A percentile compares a stretch with the other conserved stretches of the same genome.
Conservation (phyloP, 2,329 filamentous ascomycete genomes). For the Cladosporium sp. region DNA sequence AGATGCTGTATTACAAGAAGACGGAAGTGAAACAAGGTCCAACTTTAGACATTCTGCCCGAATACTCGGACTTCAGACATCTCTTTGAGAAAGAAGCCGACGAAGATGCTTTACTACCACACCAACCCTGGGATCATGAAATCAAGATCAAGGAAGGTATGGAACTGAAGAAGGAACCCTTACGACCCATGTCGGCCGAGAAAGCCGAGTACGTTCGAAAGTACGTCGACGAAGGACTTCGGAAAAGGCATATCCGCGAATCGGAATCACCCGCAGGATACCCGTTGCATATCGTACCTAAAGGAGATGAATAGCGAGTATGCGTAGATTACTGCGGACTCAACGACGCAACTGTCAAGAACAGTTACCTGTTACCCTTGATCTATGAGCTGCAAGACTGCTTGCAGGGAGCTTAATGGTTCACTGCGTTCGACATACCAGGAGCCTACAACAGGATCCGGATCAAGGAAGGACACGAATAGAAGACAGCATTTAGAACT, state of each 20-base stretch:
- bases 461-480: no score
- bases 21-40: not conserved
- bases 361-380: not conserved
- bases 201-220: not conserved
- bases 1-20: not conserved
- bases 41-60: not conserved
- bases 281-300: not conserved
- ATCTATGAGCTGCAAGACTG: constrained; percentile 4
- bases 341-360: not conserved
- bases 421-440: constrained; percentile 1
- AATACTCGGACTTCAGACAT: not conserved
- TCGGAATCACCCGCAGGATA: not conserved
- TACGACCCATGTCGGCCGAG: not conserved
- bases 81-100: not conserved
- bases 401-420: constrained; percentile 5
- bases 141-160: not conserved
- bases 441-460: not conserved
- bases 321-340: not conserved
- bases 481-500: no score
- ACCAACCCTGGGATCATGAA: not conserved
- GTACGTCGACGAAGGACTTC: not conserved
- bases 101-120: not conserved
- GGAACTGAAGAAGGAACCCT: not conserved
- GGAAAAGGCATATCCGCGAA: not conserved
- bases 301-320: not conserved